Evolutionary conservation across 306 rosid species (phyloP).

Genomic region (Echinosophora koreensis): DNA sequence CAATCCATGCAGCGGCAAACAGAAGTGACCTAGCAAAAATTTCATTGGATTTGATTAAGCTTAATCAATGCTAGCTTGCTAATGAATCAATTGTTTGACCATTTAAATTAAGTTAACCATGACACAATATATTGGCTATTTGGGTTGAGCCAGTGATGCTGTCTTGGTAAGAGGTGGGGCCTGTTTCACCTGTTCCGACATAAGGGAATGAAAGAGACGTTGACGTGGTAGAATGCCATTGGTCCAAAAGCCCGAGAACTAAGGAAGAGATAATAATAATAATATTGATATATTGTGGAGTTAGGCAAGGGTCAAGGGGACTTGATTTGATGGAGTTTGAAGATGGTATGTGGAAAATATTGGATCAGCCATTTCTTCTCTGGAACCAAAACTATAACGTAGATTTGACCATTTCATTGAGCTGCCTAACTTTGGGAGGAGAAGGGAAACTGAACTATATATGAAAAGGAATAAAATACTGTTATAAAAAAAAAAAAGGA

Average conservation of each 20-base stretch:
- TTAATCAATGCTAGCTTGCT: neutral
- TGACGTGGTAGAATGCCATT: slow-evolving; percentile 43
- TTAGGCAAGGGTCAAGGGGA: slow-evolving; percentile 46
- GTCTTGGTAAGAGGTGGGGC: slow-evolving; percentile 28
- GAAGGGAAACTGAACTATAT: neutral
- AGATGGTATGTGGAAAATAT: neutral
- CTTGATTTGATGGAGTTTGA: slow-evolving; percentile 1
- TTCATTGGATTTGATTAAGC: neutral
- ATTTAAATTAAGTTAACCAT: neutral
- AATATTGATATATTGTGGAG: neutral
- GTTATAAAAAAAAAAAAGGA: neutral
- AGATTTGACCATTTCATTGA: neutral
- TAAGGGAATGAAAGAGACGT: slow-evolving; percentile 33
- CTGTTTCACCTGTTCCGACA: slow-evolving; percentile 61
- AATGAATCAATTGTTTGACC: slow-evolving; percentile 10
- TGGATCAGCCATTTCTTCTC: neutral
- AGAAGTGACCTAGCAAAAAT: too few species aligned
- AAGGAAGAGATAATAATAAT: neutral
- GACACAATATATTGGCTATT: too few species aligned
- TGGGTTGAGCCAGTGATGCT: neutral
- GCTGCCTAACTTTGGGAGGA: slow-evolving; percentile 48
- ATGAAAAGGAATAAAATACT: neutral
- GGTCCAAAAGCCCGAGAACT: slow-evolving; percentile 3
- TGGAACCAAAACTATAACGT: neutral
- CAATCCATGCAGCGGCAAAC: neutral